These are phyloP conservation scores for Trichoderma cornu-damae DNA, from an alignment of 2,329 filamentous ascomycete species.

Conservation along the genomic window DNA sequence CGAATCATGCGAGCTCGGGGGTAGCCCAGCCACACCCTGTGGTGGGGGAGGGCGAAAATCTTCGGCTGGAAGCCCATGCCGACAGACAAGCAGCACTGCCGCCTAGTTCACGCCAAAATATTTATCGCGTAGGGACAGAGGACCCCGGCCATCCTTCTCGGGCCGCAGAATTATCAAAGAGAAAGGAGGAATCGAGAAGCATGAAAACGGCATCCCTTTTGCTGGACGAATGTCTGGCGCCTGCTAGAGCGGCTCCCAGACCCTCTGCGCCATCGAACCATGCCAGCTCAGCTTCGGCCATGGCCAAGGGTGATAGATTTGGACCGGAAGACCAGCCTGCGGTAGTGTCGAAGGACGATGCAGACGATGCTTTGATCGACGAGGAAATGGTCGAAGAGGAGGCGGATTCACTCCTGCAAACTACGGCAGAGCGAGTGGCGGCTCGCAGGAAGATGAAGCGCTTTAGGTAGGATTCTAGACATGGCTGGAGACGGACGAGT, in stretches of 20 bases:
- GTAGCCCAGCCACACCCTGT: constrained; percentile 27
- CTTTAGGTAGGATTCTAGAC: constrained; percentile 55
- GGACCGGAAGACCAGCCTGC: constrained; percentile 10
- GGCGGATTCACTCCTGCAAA: constrained; percentile 41
- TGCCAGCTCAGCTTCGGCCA: constrained; percentile 31
- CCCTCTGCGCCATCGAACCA: constrained; percentile 39
- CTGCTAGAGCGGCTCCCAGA: constrained; percentile 37
- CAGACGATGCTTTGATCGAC: constrained; percentile 51
- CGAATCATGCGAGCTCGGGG: constrained; percentile 32
- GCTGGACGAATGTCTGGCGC: constrained; percentile 30
- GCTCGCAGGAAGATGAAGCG: constrained; percentile 68
- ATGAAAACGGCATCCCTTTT: constrained; percentile 4
- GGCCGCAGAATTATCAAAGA: constrained; percentile 11
- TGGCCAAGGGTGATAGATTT: constrained; percentile 7
- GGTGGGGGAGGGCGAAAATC: constrained; percentile 33
- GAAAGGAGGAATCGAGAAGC: constrained; percentile 8
- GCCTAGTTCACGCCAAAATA: constrained; percentile 33
- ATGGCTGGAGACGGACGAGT: background rate
- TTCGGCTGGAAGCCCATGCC: constrained; percentile 60
- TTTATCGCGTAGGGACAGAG: constrained; percentile 40
- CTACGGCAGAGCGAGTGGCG: constrained; percentile 52
- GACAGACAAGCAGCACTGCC: constrained; percentile 46
- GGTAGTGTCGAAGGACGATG: constrained; percentile 35
- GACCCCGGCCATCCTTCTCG: constrained; percentile 35
- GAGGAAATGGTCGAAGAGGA: constrained; percentile 50